These are phyloP conservation scores for Penicillium robsamsonii DNA, from an alignment of 495 filamentous ascomycete species.

Conservation along the genomic window DNA sequence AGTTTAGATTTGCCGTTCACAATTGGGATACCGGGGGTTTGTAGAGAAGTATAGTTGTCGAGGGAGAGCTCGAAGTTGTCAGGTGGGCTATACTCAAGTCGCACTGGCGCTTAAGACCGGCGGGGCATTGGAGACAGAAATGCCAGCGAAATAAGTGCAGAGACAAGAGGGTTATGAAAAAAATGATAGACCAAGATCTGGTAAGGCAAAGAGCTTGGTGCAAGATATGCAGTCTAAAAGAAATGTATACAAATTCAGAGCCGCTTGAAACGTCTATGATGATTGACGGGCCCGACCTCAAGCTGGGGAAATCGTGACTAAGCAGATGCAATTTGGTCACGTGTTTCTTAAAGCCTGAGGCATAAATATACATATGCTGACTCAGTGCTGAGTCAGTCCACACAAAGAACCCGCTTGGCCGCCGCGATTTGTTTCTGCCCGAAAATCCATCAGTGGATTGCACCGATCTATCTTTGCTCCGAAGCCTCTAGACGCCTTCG, in stretches of 20 bases:
- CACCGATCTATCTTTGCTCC: constrained; percentile 20
- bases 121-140: constrained; percentile 32
- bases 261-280: constrained; percentile 4
- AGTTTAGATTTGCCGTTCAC: neutral
- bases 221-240: constrained; percentile 2
- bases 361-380: constrained; percentile 11
- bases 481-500: constrained; percentile 28
- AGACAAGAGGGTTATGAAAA: neutral
- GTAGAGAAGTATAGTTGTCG: constrained; percentile 5
- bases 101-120: constrained; percentile 48
- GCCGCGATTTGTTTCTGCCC: constrained; percentile 42
- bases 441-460: constrained; percentile 37
- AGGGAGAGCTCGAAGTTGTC: constrained; percentile 18
- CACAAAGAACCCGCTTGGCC: constrained; percentile 39
- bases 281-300: constrained; percentile 9
- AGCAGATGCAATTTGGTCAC: neutral
- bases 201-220: constrained; percentile 9
- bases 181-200: neutral
- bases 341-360: neutral
- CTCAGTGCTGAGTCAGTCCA: constrained; percentile 35
- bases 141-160: constrained; percentile 5
- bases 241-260: neutral
- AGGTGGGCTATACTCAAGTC: constrained; percentile 31
- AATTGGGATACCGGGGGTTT: constrained; percentile 4
- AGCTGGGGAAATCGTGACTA: constrained; percentile 15